Percentiles rank a stretch among this genome's conserved stretches.
phyloP scores from a whole-genome alignment of 345 rosid genomes.

The Corchorus olitorius region DNA sequence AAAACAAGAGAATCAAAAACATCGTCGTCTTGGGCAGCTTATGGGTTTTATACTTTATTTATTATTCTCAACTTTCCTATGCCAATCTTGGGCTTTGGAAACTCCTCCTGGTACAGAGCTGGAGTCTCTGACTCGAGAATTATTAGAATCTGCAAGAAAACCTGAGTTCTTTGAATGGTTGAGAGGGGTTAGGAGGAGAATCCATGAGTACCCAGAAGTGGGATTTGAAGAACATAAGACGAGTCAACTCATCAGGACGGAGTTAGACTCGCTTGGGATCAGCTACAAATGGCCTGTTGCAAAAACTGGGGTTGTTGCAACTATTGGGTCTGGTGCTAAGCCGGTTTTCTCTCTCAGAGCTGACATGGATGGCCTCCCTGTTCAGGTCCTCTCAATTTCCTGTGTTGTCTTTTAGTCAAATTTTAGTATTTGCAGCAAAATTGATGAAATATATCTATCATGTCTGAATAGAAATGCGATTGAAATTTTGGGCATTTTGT shows the following conservation, averaged over 20 bases:
- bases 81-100: background rate
- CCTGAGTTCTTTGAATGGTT: constrained; percentile 62
- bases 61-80: background rate
- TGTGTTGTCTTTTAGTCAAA: background rate
- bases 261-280: constrained; percentile 62
- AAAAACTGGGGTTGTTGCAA: constrained; percentile 64
- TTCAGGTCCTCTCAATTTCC: constrained; percentile 46
- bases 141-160: constrained; percentile 49
- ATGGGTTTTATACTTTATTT: constrained; percentile 4
- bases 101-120: constrained; percentile 18
- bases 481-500: background rate
- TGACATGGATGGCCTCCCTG: constrained; percentile 80
- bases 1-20: background rate
- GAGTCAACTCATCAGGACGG: constrained; percentile 53
- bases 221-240: constrained; percentile 70
- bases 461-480: background rate
- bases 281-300: constrained; percentile 69
- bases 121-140: constrained; percentile 32
- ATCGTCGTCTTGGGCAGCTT: no score
- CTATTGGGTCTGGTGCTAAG: constrained; percentile 53
- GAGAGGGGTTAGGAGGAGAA: constrained; percentile 58
- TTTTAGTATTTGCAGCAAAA: background rate
- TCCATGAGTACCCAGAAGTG: constrained; percentile 66
- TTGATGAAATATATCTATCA: background rate
- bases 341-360: constrained; percentile 71